A percentile compares a stretch with the other conserved stretches of the same genome.
Evolutionary conservation across 2,329 filamentous ascomycete species (phyloP).

Genomic region (Fusarium sp.): DNA sequence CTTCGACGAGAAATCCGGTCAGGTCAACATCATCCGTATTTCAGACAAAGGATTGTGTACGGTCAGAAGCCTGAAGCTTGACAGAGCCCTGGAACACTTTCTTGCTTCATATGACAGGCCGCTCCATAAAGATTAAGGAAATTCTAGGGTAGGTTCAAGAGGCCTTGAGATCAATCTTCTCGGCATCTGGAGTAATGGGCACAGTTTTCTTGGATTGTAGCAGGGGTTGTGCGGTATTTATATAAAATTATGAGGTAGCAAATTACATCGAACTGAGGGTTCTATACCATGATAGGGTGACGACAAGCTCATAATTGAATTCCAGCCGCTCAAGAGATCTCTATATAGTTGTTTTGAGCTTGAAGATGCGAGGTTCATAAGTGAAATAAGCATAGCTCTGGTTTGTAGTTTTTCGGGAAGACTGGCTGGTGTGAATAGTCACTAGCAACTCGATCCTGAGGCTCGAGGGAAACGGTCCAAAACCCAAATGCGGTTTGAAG

Average conservation of each 20-base stretch:
- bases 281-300: no score
- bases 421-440: neutral
- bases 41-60: slow-evolving; percentile 16
- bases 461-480: neutral
- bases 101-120: neutral
- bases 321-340: neutral
- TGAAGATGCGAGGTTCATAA: neutral
- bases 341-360: neutral
- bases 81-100: neutral
- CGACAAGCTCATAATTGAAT: neutral
- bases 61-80: neutral
- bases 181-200: rapidly evolving
- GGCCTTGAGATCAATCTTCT: neutral
- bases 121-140: neutral
- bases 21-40: slow-evolving; percentile 14
- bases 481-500: neutral
- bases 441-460: neutral
- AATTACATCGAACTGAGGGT: rapidly evolving
- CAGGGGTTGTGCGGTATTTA: neutral
- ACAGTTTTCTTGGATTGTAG: neutral
- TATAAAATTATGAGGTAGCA: rapidly evolving
- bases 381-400: neutral
- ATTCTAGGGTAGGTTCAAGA: neutral
- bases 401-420: no score
- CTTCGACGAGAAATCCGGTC: slow-evolving; percentile 7